Evolutionary conservation across 768 basidiomycete genomes (phyloP), one percentile per base, ranked within the genome.

Genomic region (Phanerochaete carnosa): DNA sequence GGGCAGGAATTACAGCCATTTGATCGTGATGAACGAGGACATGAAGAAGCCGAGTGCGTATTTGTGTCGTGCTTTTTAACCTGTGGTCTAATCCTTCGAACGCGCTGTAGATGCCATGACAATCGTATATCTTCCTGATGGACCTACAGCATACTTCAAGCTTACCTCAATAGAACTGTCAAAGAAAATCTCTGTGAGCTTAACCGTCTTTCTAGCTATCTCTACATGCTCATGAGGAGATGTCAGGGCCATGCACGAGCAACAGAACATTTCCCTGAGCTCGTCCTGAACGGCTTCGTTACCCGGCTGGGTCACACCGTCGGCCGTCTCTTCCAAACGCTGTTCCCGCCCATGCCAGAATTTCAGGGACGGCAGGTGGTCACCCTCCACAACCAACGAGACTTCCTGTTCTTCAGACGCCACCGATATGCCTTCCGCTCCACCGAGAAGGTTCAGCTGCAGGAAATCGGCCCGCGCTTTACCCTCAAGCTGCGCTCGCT

Each of bases 381-480:
- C 13, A 97, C 96, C 2, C 79, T 98, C 22, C 97, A 98, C 70
- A 98, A 98, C 69, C 95, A 97, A 72, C 85, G 97, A 50, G 97
- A 99, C 76, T 99, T 98, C 75, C 76, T 99, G 59, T 99, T 99
- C 78, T 96, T 99, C 79, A 80, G 97, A 64, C 81, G 97, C 60
- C 97, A 98, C 79, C 84, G 92, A 68, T 96, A 95, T 73, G 94
- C 94, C 43, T 98, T 95, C 75, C 86, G 90, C 52, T 94, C 92
- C 1, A 80, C 90, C 2, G 94, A 95, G 65, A 94, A 91, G 71
- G 95, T 96, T 9, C 85, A 90, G 7, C 75, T 99, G 30, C 97
- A 99, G 71, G 97, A 99, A 74, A 99, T 99, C 64, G 97, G 97
- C 1, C 97, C 97, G 7, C 86, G 96, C 32, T 97, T 99, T 70